Base-by-base conservation (phyloP, 1,284 basidiomycete species). In the Bjerkandera adusta region DNA sequence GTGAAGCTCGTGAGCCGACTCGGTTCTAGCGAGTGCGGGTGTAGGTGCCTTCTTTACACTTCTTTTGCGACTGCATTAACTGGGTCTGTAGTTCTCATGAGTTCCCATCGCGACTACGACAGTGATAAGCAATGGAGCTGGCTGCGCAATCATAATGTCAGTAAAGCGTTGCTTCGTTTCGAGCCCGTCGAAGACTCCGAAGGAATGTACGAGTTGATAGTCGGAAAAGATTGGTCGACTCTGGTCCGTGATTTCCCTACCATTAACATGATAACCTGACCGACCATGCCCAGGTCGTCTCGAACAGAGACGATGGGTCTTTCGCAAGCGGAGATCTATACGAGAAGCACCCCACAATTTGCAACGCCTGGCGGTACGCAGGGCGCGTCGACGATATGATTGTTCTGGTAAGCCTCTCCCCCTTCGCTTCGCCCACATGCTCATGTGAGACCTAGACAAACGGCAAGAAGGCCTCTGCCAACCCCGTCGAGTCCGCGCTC, bases 11-110 rank as follows among this genome's bases (percentile, higher is more conserved):
- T 50, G 18, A 50, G 49, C 22, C 45, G 49, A 11, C 30, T 50
- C 15, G 49, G 49, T 6, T 50, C 49, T 24, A 50, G 49, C 30
- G 49, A 50, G 34, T 50, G 49, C 29, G 49, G 49, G 11, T 50
- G 49, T 50, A 22, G 27, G 49, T 40, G 7, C 4, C 16, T 33
- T 32, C 13, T 15, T 20, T 34, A 26, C 24, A 11, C 4, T 12
- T 18, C 12, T n/a, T 10, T 15, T 45, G n/a, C 10, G 6, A 35
- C 30, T 24, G 10, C n/a, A 34, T 22, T 43, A 13, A 34, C n/a
- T 7, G 15, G 20, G 13, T 8, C n/a, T 29, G 29, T 13, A 50
- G 49, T 50, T 36, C 33, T 50, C 15, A 50, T 50, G 49, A 50
- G 49, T 35, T 50, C 49, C 0, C 49, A 50, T 15, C 42, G 49